Conservation (phyloP, 2,329 filamentous ascomycete species). For the Alternaria arborescens region DNA sequence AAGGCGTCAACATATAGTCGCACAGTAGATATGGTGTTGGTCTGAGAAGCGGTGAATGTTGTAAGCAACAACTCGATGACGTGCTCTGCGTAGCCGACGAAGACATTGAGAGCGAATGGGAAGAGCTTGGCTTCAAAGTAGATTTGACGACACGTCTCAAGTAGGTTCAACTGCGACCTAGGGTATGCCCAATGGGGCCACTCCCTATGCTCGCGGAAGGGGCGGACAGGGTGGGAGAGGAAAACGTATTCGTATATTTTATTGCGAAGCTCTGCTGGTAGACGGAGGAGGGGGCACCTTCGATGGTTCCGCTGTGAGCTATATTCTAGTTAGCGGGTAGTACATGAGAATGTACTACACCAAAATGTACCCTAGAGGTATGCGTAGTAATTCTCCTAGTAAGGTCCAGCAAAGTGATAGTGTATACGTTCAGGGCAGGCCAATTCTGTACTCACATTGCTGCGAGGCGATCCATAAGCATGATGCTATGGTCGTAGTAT, state of each 20-base stretch:
- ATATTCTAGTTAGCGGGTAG: neutral
- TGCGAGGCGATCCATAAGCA: slow-evolving; percentile 3
- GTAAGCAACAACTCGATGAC: slow-evolving; percentile 8
- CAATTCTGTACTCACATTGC: neutral
- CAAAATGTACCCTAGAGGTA: neutral
- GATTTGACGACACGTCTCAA: slow-evolving; percentile 7
- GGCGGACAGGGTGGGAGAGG: neutral
- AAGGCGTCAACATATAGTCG: slow-evolving; percentile 7
- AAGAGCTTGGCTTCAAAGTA: slow-evolving; percentile 10
- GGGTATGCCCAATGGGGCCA: slow-evolving; percentile 8
- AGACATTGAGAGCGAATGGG: slow-evolving; percentile 10
- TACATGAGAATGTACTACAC: neutral
- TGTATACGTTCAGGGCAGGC: neutral
- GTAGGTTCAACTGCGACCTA: neutral
- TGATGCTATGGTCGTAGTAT: neutral
- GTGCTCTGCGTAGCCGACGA: slow-evolving; percentile 9
- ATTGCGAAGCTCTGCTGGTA: slow-evolving; percentile 17
- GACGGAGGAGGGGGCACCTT: slow-evolving; percentile 13
- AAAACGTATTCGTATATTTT: slow-evolving; percentile 17
- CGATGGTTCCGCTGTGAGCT: slow-evolving; percentile 11
- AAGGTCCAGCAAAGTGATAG: neutral
- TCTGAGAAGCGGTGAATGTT: neutral
- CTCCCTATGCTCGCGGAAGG: neutral
- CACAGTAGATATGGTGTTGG: slow-evolving; percentile 1
- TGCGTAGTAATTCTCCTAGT: neutral